Evolutionary conservation across 1,139 yeast species (phyloP), one percentile per base, ranked within the genome.

Genomic region (Geotrichum klebahnii): DNA sequence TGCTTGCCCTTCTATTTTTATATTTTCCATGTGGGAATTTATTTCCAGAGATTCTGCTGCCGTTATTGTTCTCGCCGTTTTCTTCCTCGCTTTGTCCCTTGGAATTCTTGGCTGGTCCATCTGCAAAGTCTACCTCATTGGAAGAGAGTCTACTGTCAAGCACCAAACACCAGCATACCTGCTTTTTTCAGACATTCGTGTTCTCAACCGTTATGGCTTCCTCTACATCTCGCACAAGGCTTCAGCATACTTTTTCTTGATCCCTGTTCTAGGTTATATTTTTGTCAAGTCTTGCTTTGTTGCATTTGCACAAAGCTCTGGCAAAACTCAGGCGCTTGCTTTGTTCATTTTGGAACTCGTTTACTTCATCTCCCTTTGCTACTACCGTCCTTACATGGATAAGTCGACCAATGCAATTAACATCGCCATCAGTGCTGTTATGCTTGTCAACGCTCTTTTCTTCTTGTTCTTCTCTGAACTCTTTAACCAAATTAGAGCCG

Each of bases 131-230:
- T 68, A 80, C 50, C 56, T 78, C 16, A 75, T 82, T 59, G 98
- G 96, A 36, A 74, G 81, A 57, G 77, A 76, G 60, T 88, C 97
- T 0, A 74, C 77, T 20, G 75, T 76, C 53, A 77, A 83, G 55
- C 86, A 81, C 68, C 84, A 85, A 61, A 90, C 94, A 55, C 94
- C 97, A 0, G 97, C 97, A 2, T 90, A 85, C 66, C 73, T 90
- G 57, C 74, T 92, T 56, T 92, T 80, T 64, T 95, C 97, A 47
- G 95, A 92, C 63, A 78, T 83, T 10, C 74, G 74, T 46, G 80
- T 87, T 56, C 75, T 92, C 63, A 88, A 87, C 73, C 81, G 84
- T 65, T 92, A 83, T 68, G 98, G 98, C 0, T 92, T 89, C 71
- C 70, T 92, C 57, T 92, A 92, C 62, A 87, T 89, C 35, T 96